A percentile compares a stretch with the other conserved stretches of the same genome.
These are phyloP conservation scores for Apostasia shenzhenica DNA, from an alignment of 106 monocot species.

Conservation along the genomic window DNA sequence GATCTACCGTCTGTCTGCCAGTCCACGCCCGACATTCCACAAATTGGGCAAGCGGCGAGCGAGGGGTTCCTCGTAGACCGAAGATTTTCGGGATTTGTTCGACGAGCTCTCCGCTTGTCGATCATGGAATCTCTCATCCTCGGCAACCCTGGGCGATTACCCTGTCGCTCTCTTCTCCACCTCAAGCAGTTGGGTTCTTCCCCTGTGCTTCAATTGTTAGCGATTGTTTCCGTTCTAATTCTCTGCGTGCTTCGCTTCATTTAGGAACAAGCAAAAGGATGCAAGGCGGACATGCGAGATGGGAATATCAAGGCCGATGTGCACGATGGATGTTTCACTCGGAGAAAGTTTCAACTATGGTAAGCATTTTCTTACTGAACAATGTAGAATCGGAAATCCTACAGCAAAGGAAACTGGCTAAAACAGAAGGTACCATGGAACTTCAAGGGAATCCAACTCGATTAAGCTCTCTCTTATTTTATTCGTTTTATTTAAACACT, in stretches of 20 bases:
- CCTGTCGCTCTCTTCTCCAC: conserved; percentile 3
- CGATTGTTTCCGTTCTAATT: neutral
- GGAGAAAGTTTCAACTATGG: conserved; percentile 28
- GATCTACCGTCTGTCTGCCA: too few relatives aligned
- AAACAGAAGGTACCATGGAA: too few relatives aligned
- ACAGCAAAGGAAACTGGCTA: too few relatives aligned
- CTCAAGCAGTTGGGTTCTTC: neutral
- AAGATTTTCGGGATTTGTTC: neutral
- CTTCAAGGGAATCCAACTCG: too few relatives aligned
- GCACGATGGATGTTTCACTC: conserved; percentile 25
- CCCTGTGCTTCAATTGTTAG: neutral
- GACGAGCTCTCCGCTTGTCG: neutral
- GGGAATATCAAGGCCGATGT: conserved; percentile 7
- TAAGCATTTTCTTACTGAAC: neutral
- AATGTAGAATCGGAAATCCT: too few relatives aligned
- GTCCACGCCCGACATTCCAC: too few relatives aligned
- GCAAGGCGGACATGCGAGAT: neutral
- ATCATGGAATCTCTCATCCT: conserved; percentile 14
- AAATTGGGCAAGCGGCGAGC: too few relatives aligned
- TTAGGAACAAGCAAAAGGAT: conserved; percentile 11
- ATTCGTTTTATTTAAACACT: too few relatives aligned
- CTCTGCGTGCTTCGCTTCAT: neutral
- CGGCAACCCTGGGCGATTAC: neutral
- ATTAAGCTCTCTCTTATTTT: too few relatives aligned
- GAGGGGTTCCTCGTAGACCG: too few relatives aligned